These are phyloP conservation scores for Adansonia madagascariensis DNA, from an alignment of 441 rosid genomes.

Conservation along the genomic window DNA sequence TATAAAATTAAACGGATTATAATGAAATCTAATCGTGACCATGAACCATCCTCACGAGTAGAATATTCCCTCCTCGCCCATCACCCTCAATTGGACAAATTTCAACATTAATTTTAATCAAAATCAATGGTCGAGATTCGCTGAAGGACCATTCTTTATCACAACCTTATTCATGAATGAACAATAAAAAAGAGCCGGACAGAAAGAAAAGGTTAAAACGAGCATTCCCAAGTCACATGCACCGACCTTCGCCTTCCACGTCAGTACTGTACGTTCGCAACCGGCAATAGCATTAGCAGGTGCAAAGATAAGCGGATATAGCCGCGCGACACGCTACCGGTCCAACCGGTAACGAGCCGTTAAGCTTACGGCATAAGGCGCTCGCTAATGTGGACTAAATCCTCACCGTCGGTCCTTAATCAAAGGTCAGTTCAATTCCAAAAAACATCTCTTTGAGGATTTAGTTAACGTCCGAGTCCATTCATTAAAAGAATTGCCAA, in stretches of 20 bases:
- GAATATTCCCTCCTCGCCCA: neutral
- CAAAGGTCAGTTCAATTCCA: conserved; percentile 22
- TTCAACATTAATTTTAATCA: neutral
- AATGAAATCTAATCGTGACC: neutral
- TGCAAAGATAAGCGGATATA: conserved; percentile 16
- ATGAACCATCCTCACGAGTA: neutral
- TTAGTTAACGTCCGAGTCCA: conserved; percentile 28
- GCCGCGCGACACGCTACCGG: conserved; percentile 46
- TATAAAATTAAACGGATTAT: too few species aligned
- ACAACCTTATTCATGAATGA: neutral
- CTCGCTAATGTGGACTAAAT: conserved; percentile 32
- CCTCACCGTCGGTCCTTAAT: conserved; percentile 7
- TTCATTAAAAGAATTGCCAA: conserved; percentile 16
- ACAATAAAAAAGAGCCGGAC: neutral
- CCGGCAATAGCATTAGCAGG: conserved; percentile 43
- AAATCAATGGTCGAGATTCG: conserved; percentile 17
- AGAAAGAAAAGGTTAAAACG: neutral
- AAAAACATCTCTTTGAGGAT: neutral
- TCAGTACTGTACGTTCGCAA: conserved; percentile 15
- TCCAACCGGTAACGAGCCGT: conserved; percentile 35
- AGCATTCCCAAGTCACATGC: conserved; percentile 53
- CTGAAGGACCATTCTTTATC: neutral
- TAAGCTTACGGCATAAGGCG: conserved; percentile 24
- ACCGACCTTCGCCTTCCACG: conserved; percentile 28
- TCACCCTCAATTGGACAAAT: neutral